Base-by-base conservation (phyloP, 352 stramenopile species). In the Globisporangium recalcitrans region DNA sequence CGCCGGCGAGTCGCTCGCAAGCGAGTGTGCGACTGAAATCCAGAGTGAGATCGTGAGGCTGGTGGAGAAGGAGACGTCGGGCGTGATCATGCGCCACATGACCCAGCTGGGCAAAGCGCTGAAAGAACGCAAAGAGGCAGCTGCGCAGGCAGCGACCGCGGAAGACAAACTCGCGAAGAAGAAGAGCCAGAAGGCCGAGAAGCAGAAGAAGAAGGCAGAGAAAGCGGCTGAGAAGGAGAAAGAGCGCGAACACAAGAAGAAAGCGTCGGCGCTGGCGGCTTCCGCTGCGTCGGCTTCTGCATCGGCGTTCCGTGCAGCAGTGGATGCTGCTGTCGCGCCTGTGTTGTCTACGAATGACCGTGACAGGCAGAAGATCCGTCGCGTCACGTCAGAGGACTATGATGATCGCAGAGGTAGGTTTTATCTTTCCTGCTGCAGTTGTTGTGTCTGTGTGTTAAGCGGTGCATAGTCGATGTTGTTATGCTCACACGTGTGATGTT, bases 81-180 rank as follows among this genome's bases (percentile, higher is more conserved):
- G 64, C 14, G 80, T 90, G 29, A 74, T 93, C 10, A 51, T 82
- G 61, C 85, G 82, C 21, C 76, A 89, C 36, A 70, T 91, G 54
- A 84, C 69, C 38, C 71, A 78, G 22, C 51, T 93, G 27, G 72
- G 71, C 38, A 71, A 88, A 8, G 72, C 73, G 36, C 67, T 86
- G 7, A 66, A 80, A 46, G 70, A 85, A 53, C 64, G 63, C 29
- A 29, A 66, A n/a, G 51, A 67, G 38, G 44, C 6, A 34, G n/a
- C 54, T 27, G 8, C 42, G 0, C 24, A 34, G 31, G 21, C 40
- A 27, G 27, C 40, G 46, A 24, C 26, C 11, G 24, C 31, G 31
- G 42, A 54, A 44, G 31, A 54, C 44, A 58, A 55, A 8, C 32
- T 46, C 13, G 46, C 58, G 14, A 63, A 57, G 56, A 47, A 49